Base-by-base conservation (phyloP, 202 grass and related monocot species). In the Zoysia matrella region DNA sequence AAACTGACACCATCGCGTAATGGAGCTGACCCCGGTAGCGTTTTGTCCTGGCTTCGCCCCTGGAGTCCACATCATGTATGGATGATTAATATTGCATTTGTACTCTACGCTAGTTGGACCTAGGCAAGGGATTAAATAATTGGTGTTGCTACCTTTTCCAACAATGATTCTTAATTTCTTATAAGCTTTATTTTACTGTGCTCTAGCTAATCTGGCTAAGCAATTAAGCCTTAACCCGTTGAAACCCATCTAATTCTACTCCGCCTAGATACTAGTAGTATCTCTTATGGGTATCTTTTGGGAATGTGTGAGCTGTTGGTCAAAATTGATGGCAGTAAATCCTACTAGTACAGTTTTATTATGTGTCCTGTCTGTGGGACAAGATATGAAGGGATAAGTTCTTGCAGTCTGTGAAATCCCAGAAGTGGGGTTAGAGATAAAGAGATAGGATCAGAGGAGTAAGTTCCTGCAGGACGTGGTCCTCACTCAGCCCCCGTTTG, bases 81-180 rank as follows among this genome's bases (percentile, higher is more conserved):
- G 30, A 36, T 36, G 30, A 36, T 36, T 36, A 36, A 36, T 36
- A 36, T 36, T 36, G 30, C 30, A 36, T 36, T 36, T 36, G 30
- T 36, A 36, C 30, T 36, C 47, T 66, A 63, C 47, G 45, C 36
- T 56, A 40, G 67, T 85, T 85, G 75, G 58, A 79, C 65, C 58
- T 15, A 47, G 13, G 48, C 64, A 70, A 62, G 0, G 55, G 54
- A 81, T 76, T 81, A 81, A 76, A 86, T 76, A 81, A 62, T 47
- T 81, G 62, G 7, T 81, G 77, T 64, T 81, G 46, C 55, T 64
- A 69, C 84, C 76, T 86, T 81, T 70, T 2, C 5, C 18, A 76
- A 10, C 78, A 87, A 18, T 36, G 30, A 36, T 36, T 36, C 30
- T 36, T 36, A 36, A 49, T 55, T 71, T 86, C 81, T 64, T 52